Evolutionary conservation across 495 filamentous ascomycete genomes (phyloP).

Genomic region (Xylaria palmicola): DNA sequence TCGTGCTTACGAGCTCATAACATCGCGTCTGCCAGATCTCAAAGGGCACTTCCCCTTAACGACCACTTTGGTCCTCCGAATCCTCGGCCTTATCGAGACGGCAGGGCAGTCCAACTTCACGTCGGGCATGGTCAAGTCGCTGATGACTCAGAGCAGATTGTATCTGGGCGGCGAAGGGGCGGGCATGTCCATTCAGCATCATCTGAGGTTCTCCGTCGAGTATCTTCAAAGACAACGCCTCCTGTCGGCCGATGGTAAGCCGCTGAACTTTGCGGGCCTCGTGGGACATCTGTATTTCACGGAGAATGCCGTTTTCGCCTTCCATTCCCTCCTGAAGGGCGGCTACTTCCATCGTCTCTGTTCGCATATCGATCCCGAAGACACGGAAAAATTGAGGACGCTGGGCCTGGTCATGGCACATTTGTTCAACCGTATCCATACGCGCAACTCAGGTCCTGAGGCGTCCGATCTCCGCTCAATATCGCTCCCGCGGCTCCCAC

Average conservation of each 20-base stretch:
- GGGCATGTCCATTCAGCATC: constrained; percentile 65
- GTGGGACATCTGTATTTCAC: constrained; percentile 72
- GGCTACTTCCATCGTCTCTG: constrained; percentile 69
- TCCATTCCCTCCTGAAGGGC: constrained; percentile 66
- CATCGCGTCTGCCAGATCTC: constrained; percentile 68
- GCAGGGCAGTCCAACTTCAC: constrained; percentile 62
- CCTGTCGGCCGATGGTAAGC: constrained; percentile 56
- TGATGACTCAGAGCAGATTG: constrained; percentile 67
- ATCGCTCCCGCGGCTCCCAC: constrained; percentile 62
- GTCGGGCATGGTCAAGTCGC: constrained; percentile 57
- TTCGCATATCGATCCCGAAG: constrained; percentile 44
- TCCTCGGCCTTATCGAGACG: constrained; percentile 65
- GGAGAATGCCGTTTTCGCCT: constrained; percentile 69
- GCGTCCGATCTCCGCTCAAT: constrained; percentile 22
- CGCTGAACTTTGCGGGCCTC: constrained; percentile 66
- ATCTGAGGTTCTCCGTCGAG: constrained; percentile 77
- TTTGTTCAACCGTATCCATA: constrained; percentile 50
- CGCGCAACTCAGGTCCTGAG: neutral
- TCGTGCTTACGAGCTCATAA: constrained; percentile 63
- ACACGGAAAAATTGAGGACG: constrained; percentile 32
- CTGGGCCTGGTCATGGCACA: constrained; percentile 68
- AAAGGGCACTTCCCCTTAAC: constrained; percentile 78
- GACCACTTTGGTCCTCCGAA: constrained; percentile 66
- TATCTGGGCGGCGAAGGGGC: constrained; percentile 62
- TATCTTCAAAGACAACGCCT: constrained; percentile 69